Percentiles rank a stretch among this genome's conserved stretches.
These are phyloP conservation scores for Cucumis cinereus DNA, from an alignment of 306 rosid species.

Conservation along the genomic window DNA sequence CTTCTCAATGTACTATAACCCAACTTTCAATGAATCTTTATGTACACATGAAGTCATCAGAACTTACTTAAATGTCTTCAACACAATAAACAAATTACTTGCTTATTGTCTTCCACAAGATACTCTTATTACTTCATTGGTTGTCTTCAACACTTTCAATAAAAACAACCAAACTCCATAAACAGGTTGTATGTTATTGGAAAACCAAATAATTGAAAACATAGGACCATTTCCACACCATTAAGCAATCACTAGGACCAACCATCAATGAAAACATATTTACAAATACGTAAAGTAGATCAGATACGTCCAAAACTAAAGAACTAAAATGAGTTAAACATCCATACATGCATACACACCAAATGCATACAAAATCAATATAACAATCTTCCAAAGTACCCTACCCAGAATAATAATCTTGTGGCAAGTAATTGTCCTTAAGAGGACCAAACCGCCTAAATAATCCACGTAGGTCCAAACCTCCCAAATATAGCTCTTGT, in stretches of 20 bases:
- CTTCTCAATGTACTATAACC: slow-evolving; percentile 48
- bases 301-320: slow-evolving; percentile 1
- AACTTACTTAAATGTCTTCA: slow-evolving; percentile 48
- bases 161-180: slow-evolving; percentile 56
- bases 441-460: slow-evolving; percentile 67
- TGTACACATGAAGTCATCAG: slow-evolving; percentile 38
- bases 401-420: slow-evolving; percentile 75
- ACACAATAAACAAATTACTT: slow-evolving; percentile 41
- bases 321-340: background rate
- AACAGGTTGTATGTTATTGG: slow-evolving; percentile 24
- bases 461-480: slow-evolving; percentile 49
- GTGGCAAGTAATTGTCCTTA: slow-evolving; percentile 75
- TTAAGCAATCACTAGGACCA: too few relatives aligned
- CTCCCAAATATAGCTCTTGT: too few relatives aligned
- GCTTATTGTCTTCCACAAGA: slow-evolving; percentile 49
- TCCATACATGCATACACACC: background rate
- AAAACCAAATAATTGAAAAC: slow-evolving; percentile 3
- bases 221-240: background rate
- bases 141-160: slow-evolving; percentile 72
- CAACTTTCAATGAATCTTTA: slow-evolving; percentile 52
- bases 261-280: background rate
- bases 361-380: slow-evolving; percentile 6
- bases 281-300: background rate
- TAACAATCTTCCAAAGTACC: slow-evolving; percentile 3
- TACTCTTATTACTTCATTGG: slow-evolving; percentile 64